Base-by-base conservation (phyloP, 805 yeast genomes). In the Brettanomyces anomalus region DNA sequence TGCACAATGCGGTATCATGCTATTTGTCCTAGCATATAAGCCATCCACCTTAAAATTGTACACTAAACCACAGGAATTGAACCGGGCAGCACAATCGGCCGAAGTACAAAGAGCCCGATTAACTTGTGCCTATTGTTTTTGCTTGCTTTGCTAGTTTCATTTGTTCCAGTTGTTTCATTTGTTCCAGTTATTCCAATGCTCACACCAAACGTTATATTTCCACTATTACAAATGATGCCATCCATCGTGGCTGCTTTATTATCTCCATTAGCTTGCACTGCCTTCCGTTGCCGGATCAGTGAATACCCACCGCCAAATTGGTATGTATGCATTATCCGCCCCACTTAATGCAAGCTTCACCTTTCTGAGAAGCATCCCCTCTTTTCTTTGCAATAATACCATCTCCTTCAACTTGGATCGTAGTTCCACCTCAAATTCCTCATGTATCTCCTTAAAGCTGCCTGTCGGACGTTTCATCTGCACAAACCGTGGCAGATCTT, bases 291-390 rank as follows among this genome's bases (percentile, higher is more conserved):
- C 28, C 28, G 28, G 28, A 17, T 38, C 40, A 10, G 40, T 30
- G 15, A 18, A 38, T 10, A 28, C 20, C 40, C 40, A 38, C 33
- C 35, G 33, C 40, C 40, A 38, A 24, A 26, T 19, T 6, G 33
- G 40, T 16, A 38, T 15, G 13, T 33, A 31, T 38, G 13, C 40
- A 21, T 5, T 38, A 11, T 16, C 34, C 40, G 30, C 15, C 20
- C 20, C 39, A 36, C n/a, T 15, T 36, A n/a, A 38, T 21, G 15
- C 32, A 15, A 38, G 15, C 10, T 11, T 20, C 3, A 33, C 15
- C 7, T 28, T 19, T 14, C 28, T 8, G 19, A 38, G 14, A n/a
- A 38, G 34, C 40, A 38, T 38, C 15, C 40, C 17, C n/a, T 26
- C 13, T 38, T 28, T n/a, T 26, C 13, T 18, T 14, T 37, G 32